Percentiles rank a stretch among this genome's conserved stretches.
These are phyloP conservation scores for Chrysoporthe deuterocubensis DNA, from an alignment of 2,329 filamentous ascomycete species.

Conservation along the genomic window DNA sequence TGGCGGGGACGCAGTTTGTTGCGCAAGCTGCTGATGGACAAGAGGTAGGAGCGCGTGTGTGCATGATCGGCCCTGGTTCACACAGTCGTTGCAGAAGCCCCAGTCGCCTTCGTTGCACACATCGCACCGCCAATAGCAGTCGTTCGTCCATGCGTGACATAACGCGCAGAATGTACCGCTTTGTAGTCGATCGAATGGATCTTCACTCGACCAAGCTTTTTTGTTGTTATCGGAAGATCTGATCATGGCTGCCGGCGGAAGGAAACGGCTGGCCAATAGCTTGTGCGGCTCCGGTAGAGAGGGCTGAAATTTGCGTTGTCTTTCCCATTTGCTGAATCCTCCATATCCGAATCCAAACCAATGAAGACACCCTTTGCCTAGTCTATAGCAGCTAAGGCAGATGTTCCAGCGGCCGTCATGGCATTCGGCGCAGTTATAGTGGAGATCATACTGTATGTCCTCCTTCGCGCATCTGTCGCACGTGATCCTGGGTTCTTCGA, in stretches of 20 bases:
- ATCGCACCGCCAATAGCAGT: conserved; percentile 89
- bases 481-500: conserved; percentile 71
- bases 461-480: conserved; percentile 72
- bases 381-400: conserved; percentile 79
- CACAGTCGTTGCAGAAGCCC: conserved; percentile 90
- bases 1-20: conserved; percentile 40
- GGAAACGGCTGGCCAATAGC: conserved; percentile 61
- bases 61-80: conserved; percentile 81
- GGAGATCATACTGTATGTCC: conserved; percentile 82
- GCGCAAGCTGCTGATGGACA: conserved; percentile 55
- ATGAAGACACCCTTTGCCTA: conserved; percentile 75
- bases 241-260: conserved; percentile 49
- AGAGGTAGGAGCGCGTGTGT: conserved; percentile 81
- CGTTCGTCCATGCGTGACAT: conserved; percentile 74
- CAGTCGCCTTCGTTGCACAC: conserved; percentile 90
- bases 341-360: conserved; percentile 87
- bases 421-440: conserved; percentile 81
- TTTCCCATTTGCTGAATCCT: conserved; percentile 71
- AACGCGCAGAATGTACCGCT: conserved; percentile 83
- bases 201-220: conserved; percentile 65
- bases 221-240: conserved; percentile 59
- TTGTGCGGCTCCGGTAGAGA: conserved; percentile 57
- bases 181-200: conserved; percentile 71
- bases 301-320: conserved; percentile 46
- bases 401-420: conserved; percentile 74